Percentiles rank a stretch among this genome's conserved stretches.
Evolutionary conservation across 2,329 filamentous ascomycete species (phyloP).

Genomic region (Fusarium sp.): DNA sequence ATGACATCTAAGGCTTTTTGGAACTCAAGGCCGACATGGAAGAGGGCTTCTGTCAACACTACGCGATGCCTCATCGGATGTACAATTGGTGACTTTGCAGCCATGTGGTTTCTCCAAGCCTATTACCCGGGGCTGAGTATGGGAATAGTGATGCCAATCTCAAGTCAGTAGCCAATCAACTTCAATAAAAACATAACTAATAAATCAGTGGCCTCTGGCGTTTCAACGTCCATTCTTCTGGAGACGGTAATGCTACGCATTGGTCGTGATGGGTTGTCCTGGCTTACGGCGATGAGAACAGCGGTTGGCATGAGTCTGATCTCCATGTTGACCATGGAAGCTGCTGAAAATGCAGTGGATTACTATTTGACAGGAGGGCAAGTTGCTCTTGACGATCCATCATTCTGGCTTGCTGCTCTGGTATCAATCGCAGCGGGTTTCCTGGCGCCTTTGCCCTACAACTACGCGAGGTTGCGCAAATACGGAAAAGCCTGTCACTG

Average conservation of each 20-base stretch:
- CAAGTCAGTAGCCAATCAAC: conserved; percentile 53
- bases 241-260: conserved; percentile 63
- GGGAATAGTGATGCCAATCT: conserved; percentile 62
- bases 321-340: conserved; percentile 70
- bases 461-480: conserved; percentile 61
- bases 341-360: conserved; percentile 66
- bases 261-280: conserved; percentile 61
- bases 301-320: conserved; percentile 69
- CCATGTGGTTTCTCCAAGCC: conserved; percentile 66
- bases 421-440: conserved; percentile 59
- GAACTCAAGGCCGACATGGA: conserved; percentile 55
- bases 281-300: conserved; percentile 60
- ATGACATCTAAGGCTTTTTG: conserved; percentile 46
- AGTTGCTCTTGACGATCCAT: conserved; percentile 58
- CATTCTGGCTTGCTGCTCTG: conserved; percentile 64
- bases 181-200: fast-evolving
- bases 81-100: conserved; percentile 66
- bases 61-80: conserved; percentile 67
- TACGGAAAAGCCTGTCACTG: conserved; percentile 62
- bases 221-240: conserved; percentile 63
- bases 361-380: conserved; percentile 65
- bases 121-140: conserved; percentile 60
- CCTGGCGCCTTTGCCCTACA: conserved; percentile 64
- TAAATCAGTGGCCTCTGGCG: conserved; percentile 60
- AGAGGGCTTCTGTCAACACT: conserved; percentile 65